phyloP scores from a whole-genome alignment of 192 early-diverging fungal species.

The Rhizoclosmatium globosum region DNA sequence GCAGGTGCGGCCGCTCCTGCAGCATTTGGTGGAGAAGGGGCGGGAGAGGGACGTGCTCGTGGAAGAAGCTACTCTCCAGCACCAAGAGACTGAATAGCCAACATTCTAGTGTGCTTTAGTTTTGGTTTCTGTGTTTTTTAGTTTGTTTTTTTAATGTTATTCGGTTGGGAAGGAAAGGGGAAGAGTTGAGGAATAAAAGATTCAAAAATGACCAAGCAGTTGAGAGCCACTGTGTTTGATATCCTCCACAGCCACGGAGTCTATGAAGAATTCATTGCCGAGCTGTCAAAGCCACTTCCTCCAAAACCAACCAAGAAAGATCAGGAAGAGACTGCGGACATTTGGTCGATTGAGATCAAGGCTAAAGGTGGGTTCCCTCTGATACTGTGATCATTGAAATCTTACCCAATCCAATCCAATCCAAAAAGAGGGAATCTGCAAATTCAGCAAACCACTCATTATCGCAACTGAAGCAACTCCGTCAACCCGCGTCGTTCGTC shows the following conservation, averaged over 20 bases:
- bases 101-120: no score
- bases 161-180: no score
- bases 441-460: conserved; percentile 26
- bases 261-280: neutral
- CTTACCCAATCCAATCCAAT: neutral
- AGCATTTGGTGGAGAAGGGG: no score
- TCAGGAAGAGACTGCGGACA: neutral
- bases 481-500: conserved; percentile 5
- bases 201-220: neutral
- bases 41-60: no score
- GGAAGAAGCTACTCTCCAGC: no score
- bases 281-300: neutral
- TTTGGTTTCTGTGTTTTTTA: no score
- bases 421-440: conserved; percentile 20
- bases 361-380: neutral
- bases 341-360: conserved; percentile 18
- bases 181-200: neutral
- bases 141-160: no score
- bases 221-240: neutral
- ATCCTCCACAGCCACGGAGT: neutral
- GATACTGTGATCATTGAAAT: neutral
- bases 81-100: no score
- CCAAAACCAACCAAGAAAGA: neutral
- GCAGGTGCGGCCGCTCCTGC: no score
- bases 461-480: conserved; percentile 22